phyloP scores from a whole-genome alignment of 2,329 filamentous ascomycete species.

The Colletotrichum sp. region DNA sequence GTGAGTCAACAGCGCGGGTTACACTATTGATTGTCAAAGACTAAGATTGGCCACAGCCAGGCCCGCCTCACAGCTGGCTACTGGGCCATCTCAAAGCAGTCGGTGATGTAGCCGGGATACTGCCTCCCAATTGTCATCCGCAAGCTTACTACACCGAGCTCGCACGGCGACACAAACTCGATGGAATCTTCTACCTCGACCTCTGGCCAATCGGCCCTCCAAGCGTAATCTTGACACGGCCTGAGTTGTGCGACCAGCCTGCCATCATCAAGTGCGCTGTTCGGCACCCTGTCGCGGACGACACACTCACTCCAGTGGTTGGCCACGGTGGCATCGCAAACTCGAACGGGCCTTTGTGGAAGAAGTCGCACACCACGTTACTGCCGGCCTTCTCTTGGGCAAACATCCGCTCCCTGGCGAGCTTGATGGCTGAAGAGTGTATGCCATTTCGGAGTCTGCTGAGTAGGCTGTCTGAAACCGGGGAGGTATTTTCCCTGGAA shows the following conservation, averaged over 20 bases:
- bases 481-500: background rate
- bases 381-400: background rate
- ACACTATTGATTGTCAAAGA: background rate
- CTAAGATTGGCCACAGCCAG: background rate
- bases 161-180: background rate
- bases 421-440: background rate
- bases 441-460: background rate
- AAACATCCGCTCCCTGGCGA: background rate
- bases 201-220: background rate
- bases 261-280: background rate
- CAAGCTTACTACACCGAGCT: background rate
- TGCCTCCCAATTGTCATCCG: background rate
- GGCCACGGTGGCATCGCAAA: background rate
- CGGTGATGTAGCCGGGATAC: background rate
- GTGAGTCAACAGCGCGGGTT: background rate
- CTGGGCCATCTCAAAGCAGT: background rate
- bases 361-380: background rate
- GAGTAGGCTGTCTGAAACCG: background rate
- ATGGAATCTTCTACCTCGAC: background rate
- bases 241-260: background rate
- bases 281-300: background rate
- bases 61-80: background rate
- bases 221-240: background rate
- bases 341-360: background rate
- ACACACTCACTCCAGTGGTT: background rate